phyloP scores from a whole-genome alignment of 257 asterid species.

The Fraxinus americana region DNA sequence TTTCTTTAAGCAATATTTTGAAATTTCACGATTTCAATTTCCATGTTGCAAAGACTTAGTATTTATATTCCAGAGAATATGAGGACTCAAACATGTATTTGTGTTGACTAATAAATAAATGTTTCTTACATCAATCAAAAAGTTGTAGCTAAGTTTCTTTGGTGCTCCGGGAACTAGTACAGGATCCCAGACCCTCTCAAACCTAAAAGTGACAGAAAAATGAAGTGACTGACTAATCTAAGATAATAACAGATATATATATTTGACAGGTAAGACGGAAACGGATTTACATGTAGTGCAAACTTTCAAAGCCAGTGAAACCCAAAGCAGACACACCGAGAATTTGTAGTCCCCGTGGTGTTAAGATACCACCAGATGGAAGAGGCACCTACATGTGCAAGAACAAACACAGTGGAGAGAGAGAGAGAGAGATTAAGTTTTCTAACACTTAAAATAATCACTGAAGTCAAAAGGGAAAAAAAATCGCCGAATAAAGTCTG shows the following conservation, averaged over 20 bases:
- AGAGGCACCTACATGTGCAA: constrained; percentile 58
- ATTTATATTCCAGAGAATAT: not conserved
- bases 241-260: constrained; percentile 4
- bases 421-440: constrained; percentile 4
- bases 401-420: constrained; percentile 8
- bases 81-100: not conserved
- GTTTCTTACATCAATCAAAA: constrained; percentile 71
- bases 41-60: not conserved
- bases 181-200: constrained; percentile 96
- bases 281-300: constrained; percentile 76
- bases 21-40: not conserved
- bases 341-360: constrained; percentile 85
- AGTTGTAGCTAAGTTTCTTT: constrained; percentile 72
- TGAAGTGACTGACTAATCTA: constrained; percentile 14
- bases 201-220: constrained; percentile 42
- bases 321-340: constrained; percentile 87
- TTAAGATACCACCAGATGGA: constrained; percentile 91
- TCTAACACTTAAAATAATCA: not conserved
- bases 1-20: not conserved
- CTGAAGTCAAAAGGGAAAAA: constrained; percentile 1
- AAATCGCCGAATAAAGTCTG: constrained; percentile 6
- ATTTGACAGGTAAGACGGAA: constrained; percentile 10
- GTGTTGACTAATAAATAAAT: not conserved
- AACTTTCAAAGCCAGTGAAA: constrained; percentile 83
- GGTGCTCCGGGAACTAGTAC: constrained; percentile 72